Base-by-base conservation (phyloP, 2,329 filamentous ascomycete species). In the Endothia cerciana region DNA sequence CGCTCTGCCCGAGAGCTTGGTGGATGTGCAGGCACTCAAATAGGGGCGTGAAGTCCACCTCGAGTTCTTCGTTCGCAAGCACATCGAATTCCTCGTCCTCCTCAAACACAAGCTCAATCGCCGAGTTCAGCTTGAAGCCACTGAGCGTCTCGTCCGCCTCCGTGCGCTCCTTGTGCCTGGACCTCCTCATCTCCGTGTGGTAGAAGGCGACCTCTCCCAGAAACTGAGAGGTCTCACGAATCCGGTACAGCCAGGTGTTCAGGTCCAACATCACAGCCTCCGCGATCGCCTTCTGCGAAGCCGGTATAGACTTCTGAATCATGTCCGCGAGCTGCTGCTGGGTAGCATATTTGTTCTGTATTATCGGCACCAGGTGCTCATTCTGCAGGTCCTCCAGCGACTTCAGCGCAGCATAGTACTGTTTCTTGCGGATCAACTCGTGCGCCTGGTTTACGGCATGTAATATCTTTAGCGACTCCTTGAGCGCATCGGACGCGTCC, bases 1-100 rank as follows among this genome's bases (percentile, higher is more conserved):
- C 95, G 70, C 88, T 93, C 76, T 97, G 93, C 0, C 94, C 93
- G 1, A 99, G 84, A 1, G 95, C 95, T 73, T 97, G 92, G 73
- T 99, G 94, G 66, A 99, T 99, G 76, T 99, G 95, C 69, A 98
- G 80, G 63, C 93, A 96, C 78, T 99, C 95, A 70, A 97, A 97
- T 2, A 99, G 81, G 1, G 95, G 95, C 0, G 91, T 93, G 73
- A 99, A 99, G 73, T 98, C 93, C 36, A 98, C 93, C 73, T 95
- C 91, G 1, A 97, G 85, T 70, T 97, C 94, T 65, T 99, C 95
- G 71, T 98, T 98, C 74, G 97, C 91, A 40, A 99, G 81, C 10
- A 98, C 89, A 74, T 99, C 94, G 73, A 96, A 97, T 74, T 99
- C 95, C 74, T 98, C 94, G 65, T 87, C 91, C 78, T 99, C 95